Evolutionary conservation across 2,329 filamentous ascomycete species (phyloP).

Genomic region (Aspergillus fischeri): DNA sequence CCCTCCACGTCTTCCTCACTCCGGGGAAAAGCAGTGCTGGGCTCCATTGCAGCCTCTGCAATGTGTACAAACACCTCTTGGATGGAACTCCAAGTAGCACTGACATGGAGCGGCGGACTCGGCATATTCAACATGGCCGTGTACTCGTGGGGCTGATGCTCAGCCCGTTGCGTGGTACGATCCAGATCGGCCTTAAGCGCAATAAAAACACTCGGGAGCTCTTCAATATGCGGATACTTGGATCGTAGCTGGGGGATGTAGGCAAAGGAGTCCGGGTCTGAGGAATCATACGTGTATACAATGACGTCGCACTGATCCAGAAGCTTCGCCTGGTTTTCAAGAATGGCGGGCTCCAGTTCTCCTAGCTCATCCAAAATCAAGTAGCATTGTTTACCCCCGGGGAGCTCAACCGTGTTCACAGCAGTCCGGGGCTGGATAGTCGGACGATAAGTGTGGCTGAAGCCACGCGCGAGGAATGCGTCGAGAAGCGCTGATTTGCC

Average conservation of each 20-base stretch:
- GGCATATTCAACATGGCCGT: conserved; percentile 81
- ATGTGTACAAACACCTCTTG: conserved; percentile 88
- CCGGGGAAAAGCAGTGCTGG: conserved; percentile 82
- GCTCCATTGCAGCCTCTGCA: conserved; percentile 87
- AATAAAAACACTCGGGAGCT: conserved; percentile 86
- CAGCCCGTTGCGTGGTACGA: conserved; percentile 91
- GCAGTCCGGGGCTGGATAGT: conserved; percentile 92
- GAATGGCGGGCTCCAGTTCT: conserved; percentile 87
- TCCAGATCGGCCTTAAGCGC: conserved; percentile 94
- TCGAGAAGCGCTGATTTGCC: conserved; percentile 91
- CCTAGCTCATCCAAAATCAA: conserved; percentile 93
- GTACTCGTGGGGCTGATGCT: conserved; percentile 88
- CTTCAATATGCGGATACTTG: conserved; percentile 76
- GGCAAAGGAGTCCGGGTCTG: conserved; percentile 90
- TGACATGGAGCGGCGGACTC: conserved; percentile 81
- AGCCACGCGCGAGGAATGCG: conserved; percentile 84
- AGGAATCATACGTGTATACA: conserved; percentile 95
- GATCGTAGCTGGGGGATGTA: conserved; percentile 80
- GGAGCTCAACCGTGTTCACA: conserved; percentile 94
- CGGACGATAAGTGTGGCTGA: conserved; percentile 77
- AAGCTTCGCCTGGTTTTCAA: conserved; percentile 81
- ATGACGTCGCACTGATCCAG: conserved; percentile 89
- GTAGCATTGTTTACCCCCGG: conserved; percentile 94
- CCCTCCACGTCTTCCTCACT: conserved; percentile 73
- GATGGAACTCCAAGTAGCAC: conserved; percentile 90